Evolutionary conservation across 306 rosid genomes (phyloP), one percentile per base, ranked within the genome.

Genomic region (Echinosophora koreensis): DNA sequence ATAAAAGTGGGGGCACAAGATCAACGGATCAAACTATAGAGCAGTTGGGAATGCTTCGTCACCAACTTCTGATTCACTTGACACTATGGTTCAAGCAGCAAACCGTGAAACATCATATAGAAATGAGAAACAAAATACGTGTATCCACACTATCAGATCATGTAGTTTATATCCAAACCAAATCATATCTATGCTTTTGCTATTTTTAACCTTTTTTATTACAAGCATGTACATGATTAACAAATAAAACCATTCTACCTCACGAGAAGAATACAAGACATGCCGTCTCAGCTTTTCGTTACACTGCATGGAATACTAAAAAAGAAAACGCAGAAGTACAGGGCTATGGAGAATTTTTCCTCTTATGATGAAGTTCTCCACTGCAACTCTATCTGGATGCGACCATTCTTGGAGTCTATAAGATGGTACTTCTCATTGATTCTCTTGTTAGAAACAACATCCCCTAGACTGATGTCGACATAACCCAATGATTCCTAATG

Each of bases 401-500:
- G 87, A n/a, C 98, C 98, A 69, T 94, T 94, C 92, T 89, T 94
- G 6, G 98, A 94, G 85, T 92, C 97, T 79, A 94, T 94, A 64
- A 92, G 97, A 79, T 92, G 93, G 73, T 81, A 88, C 84, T 87
- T 94, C 88, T 94, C 97, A 35, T 94, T 94, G 49, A 92, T 90
- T 32, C 97, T 80, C 74, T 83, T 90, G 90, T 94, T 94, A 8
- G 89, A 12, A 38, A 92, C 87, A 3, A 92, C 97, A 35, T 94
- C 97, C 1, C 87, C 77, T 9, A 94, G 93, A 89, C 34, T 73
- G 80, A 92, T 89, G 54, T 90, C 87, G 2, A 84, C 62, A 57
- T 92, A 90, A 15, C 98, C 98, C 83, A 94, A 75, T 38, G 89
- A 59, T 87, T 94, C 98, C 98, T 94, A 67, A 34, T n/a, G 77